Conservation (phyloP, 257 asterid species). For the Gentiana straminea region DNA sequence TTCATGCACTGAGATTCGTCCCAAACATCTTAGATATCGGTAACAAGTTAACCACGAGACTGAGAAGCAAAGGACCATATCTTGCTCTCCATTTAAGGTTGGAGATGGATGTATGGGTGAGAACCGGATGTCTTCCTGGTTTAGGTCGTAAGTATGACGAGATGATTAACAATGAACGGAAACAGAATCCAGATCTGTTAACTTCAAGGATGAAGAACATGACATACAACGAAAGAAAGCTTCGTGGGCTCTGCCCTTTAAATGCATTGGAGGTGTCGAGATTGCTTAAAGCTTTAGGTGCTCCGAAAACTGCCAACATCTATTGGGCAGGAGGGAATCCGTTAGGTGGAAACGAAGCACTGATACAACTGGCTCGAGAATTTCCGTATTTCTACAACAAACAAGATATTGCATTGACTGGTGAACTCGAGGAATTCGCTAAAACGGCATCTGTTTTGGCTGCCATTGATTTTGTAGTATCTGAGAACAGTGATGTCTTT, state of each 20-base stretch:
- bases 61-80: constrained; percentile 80
- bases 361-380: constrained; percentile 47
- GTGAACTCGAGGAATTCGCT: constrained; percentile 66
- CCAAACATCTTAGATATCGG: constrained; percentile 53
- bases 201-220: constrained; percentile 61
- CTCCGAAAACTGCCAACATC: constrained; percentile 52
- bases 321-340: constrained; percentile 93
- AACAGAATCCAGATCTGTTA: constrained; percentile 44
- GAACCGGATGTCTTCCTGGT: constrained; percentile 91
- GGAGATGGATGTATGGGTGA: constrained; percentile 93
- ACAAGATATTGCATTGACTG: constrained; percentile 62
- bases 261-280: constrained; percentile 39
- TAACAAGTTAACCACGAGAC: constrained; percentile 51
- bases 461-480: constrained; percentile 66
- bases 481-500: constrained; percentile 75
- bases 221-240: constrained; percentile 65
- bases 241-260: constrained; percentile 71
- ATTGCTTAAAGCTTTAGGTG: constrained; percentile 77
- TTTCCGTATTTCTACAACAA: constrained; percentile 71
- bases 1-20: constrained; percentile 63
- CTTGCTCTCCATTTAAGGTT: constrained; percentile 80
- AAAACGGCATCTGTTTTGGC: constrained; percentile 68
- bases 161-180: constrained; percentile 60
- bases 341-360: constrained; percentile 67
- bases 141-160: constrained; percentile 43